These are phyloP conservation scores for Marasmius oreades DNA, from an alignment of 1,284 basidiomycete species.

Conservation along the genomic window DNA sequence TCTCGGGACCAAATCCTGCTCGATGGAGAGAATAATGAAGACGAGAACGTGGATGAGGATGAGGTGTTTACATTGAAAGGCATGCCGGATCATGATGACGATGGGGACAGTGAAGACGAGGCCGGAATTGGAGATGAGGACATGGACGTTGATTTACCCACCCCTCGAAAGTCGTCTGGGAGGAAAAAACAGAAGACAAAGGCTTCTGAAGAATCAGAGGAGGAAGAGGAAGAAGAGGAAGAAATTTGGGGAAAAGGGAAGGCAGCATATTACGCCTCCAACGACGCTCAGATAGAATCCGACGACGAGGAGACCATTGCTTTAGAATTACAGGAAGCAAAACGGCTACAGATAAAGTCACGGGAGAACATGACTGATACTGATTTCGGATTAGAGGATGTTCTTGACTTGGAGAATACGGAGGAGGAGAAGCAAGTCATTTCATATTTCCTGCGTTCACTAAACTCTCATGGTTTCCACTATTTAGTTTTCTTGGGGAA, in stretches of 20 bases:
- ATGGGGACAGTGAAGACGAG: conserved; percentile 45
- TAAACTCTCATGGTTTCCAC: neutral
- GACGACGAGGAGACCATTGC: conserved; percentile 85
- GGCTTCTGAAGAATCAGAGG: conserved; percentile 40
- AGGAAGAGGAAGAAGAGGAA: conserved; percentile 45
- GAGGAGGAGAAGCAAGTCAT: no score
- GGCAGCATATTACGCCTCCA: conserved; percentile 82
- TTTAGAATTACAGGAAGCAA: conserved; percentile 87
- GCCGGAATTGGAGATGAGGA: conserved; percentile 41
- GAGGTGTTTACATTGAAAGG: conserved; percentile 71
- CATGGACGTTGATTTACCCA: conserved; percentile 25
- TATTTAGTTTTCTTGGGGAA: conserved; percentile 32
- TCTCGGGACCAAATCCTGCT: conserved; percentile 78
- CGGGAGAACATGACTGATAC: conserved; percentile 71
- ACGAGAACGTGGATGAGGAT: conserved; percentile 53
- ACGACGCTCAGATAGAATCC: conserved; percentile 75
- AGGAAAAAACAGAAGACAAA: conserved; percentile 36
- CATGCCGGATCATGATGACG: conserved; percentile 44
- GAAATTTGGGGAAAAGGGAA: conserved; percentile 81
- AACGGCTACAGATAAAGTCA: conserved; percentile 73
- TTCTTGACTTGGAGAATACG: conserved; percentile 38
- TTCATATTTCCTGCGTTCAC: conserved; percentile 31
- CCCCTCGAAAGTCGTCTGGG: conserved; percentile 8
- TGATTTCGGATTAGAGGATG: conserved; percentile 84
- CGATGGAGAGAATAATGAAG: conserved; percentile 46